Percentiles rank a stretch among this genome's conserved stretches.
Evolutionary conservation across 1,284 basidiomycete genomes (phyloP).

Genomic region (Apiotrichum veenhuisii): DNA sequence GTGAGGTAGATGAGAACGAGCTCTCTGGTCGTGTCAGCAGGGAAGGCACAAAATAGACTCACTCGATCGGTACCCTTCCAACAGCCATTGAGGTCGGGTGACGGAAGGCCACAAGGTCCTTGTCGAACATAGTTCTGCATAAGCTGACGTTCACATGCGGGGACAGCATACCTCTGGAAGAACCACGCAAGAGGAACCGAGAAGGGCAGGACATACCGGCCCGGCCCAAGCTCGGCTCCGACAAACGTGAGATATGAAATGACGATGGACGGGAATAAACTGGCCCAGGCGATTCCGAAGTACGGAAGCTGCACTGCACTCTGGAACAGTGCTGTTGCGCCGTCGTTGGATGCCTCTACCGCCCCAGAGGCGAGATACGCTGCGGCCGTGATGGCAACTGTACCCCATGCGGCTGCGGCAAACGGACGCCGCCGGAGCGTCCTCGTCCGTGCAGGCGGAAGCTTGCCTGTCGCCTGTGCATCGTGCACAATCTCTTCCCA

Average conservation of each 20-base stretch:
- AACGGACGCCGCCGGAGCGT: conserved; percentile 31
- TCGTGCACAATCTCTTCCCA: conserved; percentile 5
- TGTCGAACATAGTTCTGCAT: neutral
- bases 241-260: conserved; percentile 31
- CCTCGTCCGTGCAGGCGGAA: neutral
- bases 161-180: neutral
- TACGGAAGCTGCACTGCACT: neutral
- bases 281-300: conserved; percentile 19
- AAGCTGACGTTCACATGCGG: neutral
- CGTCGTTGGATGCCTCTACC: neutral
- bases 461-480: neutral
- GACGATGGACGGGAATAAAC: conserved; percentile 36
- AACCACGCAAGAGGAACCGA: neutral
- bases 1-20: neutral
- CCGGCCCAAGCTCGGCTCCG: conserved; percentile 20
- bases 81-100: neutral
- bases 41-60: neutral
- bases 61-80: neutral
- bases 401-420: conserved; percentile 23
- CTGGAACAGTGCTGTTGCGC: neutral
- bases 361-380: neutral
- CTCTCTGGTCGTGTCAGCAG: neutral
- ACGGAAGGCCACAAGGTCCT: neutral
- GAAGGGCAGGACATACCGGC: neutral
- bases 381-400: neutral